Conservation (phyloP, 805 yeast species). For the Kodamaea hsintzibuensis region DNA sequence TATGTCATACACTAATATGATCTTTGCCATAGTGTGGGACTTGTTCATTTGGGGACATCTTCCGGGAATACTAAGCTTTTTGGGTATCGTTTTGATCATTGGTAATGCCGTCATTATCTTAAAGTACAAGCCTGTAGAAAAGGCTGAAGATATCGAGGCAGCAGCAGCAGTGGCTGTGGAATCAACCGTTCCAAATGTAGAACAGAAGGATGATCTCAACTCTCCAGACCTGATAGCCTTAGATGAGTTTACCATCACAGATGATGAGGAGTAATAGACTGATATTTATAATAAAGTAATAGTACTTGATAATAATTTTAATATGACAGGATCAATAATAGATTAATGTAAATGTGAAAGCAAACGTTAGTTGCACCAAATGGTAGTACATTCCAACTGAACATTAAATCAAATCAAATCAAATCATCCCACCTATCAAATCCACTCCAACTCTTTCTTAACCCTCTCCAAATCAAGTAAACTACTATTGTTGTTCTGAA, state of each 20-base stretch:
- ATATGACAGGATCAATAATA: not conserved
- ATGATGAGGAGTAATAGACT: constrained; percentile 19
- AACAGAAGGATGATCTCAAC: constrained; percentile 3
- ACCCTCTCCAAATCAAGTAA: constrained; percentile 20
- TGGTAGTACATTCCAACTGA: too few relatives aligned
- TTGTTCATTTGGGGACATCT: constrained; percentile 66
- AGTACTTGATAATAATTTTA: not conserved
- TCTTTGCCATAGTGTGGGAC: constrained; percentile 80
- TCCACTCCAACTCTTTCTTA: constrained; percentile 26
- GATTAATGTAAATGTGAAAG: not conserved
- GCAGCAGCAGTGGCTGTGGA: not conserved
- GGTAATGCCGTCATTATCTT: constrained; percentile 63
- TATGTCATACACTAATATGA: constrained; percentile 72
- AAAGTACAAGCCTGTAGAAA: constrained; percentile 39
- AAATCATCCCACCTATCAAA: not conserved
- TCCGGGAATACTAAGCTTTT: constrained; percentile 66
- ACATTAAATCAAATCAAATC: too few relatives aligned
- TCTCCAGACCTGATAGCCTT: constrained; percentile 16
- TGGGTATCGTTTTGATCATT: constrained; percentile 70
- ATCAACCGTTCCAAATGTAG: not conserved
- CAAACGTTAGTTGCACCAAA: too few relatives aligned
- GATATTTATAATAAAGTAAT: not conserved
- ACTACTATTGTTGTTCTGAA: constrained; percentile 16
- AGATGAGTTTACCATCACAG: constrained; percentile 30
- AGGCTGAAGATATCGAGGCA: constrained; percentile 6